Conservation (phyloP, 2,329 filamentous ascomycete genomes). For the Colletotrichum coccodes region DNA sequence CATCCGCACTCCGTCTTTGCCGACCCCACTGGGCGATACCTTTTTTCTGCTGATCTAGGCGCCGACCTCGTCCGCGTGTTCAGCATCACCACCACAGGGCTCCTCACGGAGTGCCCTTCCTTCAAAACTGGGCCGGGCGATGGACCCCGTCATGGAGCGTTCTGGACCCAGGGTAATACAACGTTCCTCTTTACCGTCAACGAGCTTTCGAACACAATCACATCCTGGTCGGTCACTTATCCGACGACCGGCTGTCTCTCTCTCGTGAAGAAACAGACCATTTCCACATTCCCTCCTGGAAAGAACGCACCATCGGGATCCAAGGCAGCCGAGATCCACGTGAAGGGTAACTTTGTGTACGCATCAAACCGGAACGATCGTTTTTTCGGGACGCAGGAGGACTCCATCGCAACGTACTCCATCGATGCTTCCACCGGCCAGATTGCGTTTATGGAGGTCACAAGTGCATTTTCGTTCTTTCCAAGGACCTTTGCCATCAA, state of each 20-base stretch:
- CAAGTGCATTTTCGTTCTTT: constrained; percentile 66
- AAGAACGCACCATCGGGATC: constrained; percentile 53
- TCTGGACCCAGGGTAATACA: constrained; percentile 49
- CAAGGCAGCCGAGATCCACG: constrained; percentile 65
- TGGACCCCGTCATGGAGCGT: constrained; percentile 63
- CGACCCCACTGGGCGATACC: constrained; percentile 59
- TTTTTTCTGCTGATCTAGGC: constrained; percentile 64
- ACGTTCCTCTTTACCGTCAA: constrained; percentile 53
- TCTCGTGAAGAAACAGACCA: constrained; percentile 55
- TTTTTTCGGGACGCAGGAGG: constrained; percentile 62
- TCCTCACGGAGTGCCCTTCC: constrained; percentile 55
- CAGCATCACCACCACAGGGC: constrained; percentile 56
- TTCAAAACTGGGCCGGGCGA: constrained; percentile 55
- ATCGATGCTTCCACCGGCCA: constrained; percentile 57
- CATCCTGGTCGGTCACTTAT: constrained; percentile 60
- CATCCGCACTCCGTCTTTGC: constrained; percentile 64
- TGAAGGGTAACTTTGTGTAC: constrained; percentile 65
- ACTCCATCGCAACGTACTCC: constrained; percentile 65
- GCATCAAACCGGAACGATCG: constrained; percentile 71
- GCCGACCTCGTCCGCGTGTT: constrained; percentile 65
- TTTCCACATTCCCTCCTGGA: constrained; percentile 57
- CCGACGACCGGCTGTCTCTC: constrained; percentile 53
- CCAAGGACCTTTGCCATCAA: constrained; percentile 73
- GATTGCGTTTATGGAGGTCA: constrained; percentile 62
- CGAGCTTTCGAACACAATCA: constrained; percentile 61